Percentiles rank a stretch among this genome's conserved stretches.
Conservation (phyloP, 2,329 filamentous ascomycete genomes). For the Fusarium duplospermum region DNA sequence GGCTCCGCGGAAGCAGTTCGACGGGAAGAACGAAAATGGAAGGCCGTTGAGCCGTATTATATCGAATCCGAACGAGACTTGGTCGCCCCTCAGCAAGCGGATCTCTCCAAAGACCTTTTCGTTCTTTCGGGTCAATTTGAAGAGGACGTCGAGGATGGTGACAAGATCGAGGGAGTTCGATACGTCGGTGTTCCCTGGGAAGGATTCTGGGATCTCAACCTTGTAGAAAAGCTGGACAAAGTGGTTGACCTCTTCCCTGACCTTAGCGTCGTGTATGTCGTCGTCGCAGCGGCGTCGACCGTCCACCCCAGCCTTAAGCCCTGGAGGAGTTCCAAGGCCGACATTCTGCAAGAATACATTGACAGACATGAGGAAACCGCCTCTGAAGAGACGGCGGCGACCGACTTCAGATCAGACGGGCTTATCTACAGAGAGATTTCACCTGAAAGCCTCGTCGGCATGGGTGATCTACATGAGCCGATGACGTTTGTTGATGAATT, state of each 20-base stretch:
- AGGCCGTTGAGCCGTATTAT: too few species aligned
- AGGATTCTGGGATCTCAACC: not conserved
- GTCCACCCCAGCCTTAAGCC: not conserved
- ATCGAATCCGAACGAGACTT: too few species aligned
- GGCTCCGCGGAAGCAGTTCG: too few species aligned
- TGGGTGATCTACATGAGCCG: not conserved
- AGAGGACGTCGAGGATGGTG: too few species aligned
- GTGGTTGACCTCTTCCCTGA: not conserved
- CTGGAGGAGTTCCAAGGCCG: not conserved
- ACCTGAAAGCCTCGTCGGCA: not conserved
- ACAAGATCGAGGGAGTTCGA: too few species aligned
- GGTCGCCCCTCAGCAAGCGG: not conserved
- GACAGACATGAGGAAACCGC: not conserved
- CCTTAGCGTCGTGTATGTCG: not conserved
- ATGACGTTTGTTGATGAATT: too few species aligned
- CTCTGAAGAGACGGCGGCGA: not conserved
- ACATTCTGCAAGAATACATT: not conserved
- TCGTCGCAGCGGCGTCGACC: not conserved
- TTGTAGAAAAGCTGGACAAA: not conserved
- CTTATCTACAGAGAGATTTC: not conserved
- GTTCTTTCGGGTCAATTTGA: not conserved
- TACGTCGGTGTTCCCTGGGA: not conserved
- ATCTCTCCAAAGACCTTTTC: not conserved
- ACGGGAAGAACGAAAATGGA: too few species aligned
- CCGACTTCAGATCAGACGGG: not conserved